Evolutionary conservation across 768 basidiomycete species (phyloP), one percentile per base, ranked within the genome.

Genomic region (Strobilomyces echinocephalus): DNA sequence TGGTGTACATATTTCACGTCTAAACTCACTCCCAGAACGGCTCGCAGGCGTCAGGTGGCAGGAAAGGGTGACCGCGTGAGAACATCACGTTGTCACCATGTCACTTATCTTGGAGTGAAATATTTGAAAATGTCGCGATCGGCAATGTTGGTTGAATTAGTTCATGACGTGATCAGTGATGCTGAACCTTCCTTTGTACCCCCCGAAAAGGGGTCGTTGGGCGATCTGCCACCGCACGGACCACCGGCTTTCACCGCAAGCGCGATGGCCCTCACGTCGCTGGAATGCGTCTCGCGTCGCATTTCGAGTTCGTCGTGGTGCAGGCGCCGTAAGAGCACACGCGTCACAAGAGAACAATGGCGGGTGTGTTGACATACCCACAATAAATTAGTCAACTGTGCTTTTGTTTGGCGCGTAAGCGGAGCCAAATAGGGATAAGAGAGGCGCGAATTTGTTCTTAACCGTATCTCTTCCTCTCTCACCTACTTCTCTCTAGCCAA

Each of bases 401-500:
- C 60, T 69, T 69, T 70, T 69, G 68, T 70, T 70, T 71, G 70
- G 70, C 69, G 63, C 66, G 59, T 69, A 65, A 68, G 69, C 69
- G 69, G 69, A 70, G 67, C 70, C 71, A 72, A 71, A 73, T 70
- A 73, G 58, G 69, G 70, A 72, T 72, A 73, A 71, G 67, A 73
- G 64, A 62, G 62, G 62, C 66, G 66, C 63, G 61, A 70, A 74
- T 70, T 68, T 62, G 60, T 58, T 63, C 59, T 54, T 55, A 47
- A 65, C 65, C 61, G 57, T 70, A 72, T 69, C 78, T 72, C 73
- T 69, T 63, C 76, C 78, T 75, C 78, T 71, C 62, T 78, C 79
- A 79, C 78, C 73, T 77, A 78, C 78, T 75, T 79, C 79, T 79
- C 76, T 76, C 74, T 65, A 69, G 69, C 70, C 72, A 74, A 71